A percentile compares a stretch with the other conserved stretches of the same genome.
Conservation (phyloP, 257 asterid species). For the Nicotiana paniculata region DNA sequence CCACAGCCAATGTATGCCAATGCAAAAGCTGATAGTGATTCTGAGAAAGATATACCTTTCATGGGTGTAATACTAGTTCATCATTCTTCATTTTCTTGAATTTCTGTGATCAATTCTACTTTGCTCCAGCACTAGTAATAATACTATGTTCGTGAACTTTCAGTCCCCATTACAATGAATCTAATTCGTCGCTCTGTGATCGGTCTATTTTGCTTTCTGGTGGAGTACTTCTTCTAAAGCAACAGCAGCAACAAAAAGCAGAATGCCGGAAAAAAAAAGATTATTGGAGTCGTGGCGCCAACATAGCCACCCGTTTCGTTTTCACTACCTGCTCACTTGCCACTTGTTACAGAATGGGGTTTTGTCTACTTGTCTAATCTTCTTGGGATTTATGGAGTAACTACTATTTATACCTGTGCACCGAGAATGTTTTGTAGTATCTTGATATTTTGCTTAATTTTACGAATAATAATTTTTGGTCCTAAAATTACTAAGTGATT, state of each 20-base stretch:
- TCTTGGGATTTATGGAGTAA: no score
- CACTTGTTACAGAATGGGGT: neutral
- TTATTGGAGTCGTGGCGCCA: neutral
- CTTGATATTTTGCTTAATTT: no score
- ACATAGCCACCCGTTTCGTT: neutral
- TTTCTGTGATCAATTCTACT: neutral
- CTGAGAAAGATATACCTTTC: constrained; percentile 43
- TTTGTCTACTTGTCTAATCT: no score
- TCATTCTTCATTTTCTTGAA: constrained; percentile 10
- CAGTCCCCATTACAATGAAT: neutral
- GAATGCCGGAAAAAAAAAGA: neutral
- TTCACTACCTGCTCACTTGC: neutral
- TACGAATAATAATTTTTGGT: no score
- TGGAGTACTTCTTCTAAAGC: neutral
- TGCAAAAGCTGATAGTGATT: constrained; percentile 27
- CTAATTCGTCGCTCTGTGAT: neutral
- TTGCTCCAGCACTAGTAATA: neutral
- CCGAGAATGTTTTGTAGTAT: no score
- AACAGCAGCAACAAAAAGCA: neutral
- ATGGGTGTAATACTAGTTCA: constrained; percentile 26
- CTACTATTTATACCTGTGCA: no score
- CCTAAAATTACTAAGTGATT: no score
- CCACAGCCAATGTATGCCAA: constrained; percentile 26
- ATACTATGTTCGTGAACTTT: neutral
- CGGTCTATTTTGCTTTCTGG: neutral